Percentiles rank a stretch among this genome's conserved stretches.
Conservation (phyloP, 2,329 filamentous ascomycete species). For the Arachnomyces sp. region DNA sequence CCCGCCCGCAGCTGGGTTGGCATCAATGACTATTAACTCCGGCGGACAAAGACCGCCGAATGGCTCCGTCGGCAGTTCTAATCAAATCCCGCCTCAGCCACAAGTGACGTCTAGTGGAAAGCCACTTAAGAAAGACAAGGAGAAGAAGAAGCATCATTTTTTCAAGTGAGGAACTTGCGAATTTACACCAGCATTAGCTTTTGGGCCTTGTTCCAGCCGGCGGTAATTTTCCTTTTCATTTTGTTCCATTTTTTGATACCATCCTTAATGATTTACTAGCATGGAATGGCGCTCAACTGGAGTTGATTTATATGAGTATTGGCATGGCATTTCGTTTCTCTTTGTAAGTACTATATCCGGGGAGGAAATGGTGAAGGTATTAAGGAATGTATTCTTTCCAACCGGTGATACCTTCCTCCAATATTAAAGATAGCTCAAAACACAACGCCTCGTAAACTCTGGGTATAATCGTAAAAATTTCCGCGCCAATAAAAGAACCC, state of each 20-base stretch:
- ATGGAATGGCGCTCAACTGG: no score
- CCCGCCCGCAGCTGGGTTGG: conserved; percentile 23
- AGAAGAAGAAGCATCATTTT: conserved; percentile 53
- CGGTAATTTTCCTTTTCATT: no score
- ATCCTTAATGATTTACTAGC: no score
- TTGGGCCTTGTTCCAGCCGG: no score
- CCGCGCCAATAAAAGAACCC: not conserved
- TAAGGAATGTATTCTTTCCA: no score
- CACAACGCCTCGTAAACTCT: not conserved
- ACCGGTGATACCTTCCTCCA: no score
- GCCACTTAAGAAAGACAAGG: conserved; percentile 46
- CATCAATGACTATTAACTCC: conserved; percentile 29
- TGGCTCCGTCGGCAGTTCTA: conserved; percentile 21
- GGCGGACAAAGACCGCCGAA: conserved; percentile 33
- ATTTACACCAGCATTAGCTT: no score
- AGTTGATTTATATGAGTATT: no score
- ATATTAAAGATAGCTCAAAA: not conserved
- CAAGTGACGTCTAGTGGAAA: conserved; percentile 32
- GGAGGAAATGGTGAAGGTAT: no score
- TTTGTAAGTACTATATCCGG: no score
- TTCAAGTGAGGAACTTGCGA: conserved; percentile 29
- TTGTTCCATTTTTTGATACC: no score
- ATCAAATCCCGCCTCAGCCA: conserved; percentile 20
- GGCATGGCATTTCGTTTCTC: no score
- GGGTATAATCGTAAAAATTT: not conserved